Conservation (phyloP, 202 grass and related monocot species). For the Musa balbisiana region DNA sequence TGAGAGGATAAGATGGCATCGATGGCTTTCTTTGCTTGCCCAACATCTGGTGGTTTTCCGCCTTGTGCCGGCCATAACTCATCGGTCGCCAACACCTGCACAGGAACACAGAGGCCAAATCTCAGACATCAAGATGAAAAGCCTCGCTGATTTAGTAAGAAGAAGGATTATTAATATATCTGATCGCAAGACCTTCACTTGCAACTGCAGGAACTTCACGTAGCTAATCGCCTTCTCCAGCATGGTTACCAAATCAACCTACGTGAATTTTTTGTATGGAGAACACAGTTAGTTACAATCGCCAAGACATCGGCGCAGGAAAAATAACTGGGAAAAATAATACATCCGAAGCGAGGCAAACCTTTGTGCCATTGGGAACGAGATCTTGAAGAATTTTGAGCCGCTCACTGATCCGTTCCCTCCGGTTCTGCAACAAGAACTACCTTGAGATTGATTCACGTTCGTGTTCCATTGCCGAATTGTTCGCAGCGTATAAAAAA, state of each 20-base stretch:
- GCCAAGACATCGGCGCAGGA: not conserved
- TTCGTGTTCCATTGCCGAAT: too few species aligned
- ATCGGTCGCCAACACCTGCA: conserved; percentile 81
- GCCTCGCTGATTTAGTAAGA: not conserved
- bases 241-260: conserved; percentile 99
- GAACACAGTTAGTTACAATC: not conserved
- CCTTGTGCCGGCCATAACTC: conserved; percentile 96
- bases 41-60: conserved; percentile 70
- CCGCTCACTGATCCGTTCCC: conserved; percentile 75
- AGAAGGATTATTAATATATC: too few species aligned
- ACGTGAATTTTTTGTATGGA: not conserved
- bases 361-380: conserved; percentile 90
- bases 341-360: conserved; percentile 6
- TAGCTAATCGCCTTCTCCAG: conserved; percentile 92
- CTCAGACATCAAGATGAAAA: not conserved
- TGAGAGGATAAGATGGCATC: conserved; percentile 71
- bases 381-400: conserved; percentile 92
- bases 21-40: conserved; percentile 79
- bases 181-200: conserved; percentile 54
- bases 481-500: too few species aligned
- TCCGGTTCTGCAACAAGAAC: conserved; percentile 44
- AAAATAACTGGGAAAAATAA: not conserved
- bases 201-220: conserved; percentile 91
- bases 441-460: too few species aligned
- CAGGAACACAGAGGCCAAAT: not conserved